Evolutionary conservation across 305 asterid species (phyloP), one percentile per base, ranked within the genome.

Genomic region (Plantago rigida): DNA sequence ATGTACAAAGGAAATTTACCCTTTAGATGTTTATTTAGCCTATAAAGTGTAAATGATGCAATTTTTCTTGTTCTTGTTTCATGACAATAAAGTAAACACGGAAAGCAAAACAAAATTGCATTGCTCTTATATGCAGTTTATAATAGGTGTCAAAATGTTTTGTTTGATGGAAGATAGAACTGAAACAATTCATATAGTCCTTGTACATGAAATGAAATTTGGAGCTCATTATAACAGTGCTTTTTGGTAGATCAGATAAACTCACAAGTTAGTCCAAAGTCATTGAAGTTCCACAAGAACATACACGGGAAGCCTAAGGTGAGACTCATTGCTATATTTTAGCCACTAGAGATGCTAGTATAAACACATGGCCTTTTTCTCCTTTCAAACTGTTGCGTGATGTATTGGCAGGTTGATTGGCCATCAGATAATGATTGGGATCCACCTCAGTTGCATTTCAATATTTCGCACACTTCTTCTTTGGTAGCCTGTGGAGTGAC

Each of bases 261-360:
- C 72, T 70, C 84, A 51, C 75, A 72, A 22, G 75, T 77, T 58
- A 74, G 77, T 72, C 95, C 94, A 53, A 77, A 75, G 68, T 84
- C 89, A 28, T 60, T 90, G 84, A 82, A 72, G 74, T 90, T 87
- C 71, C 75, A 71, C 51, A 90, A 78, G 60, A 90, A 85, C 69
- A 36, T 67, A 47, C 83, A 84, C 5, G 95, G 96, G 69, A 90
- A 90, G 81, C 97, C 97, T 39, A 92, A 82, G 89, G 97, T 89
- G 63, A 42, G 75, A 55, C 58, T 45, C 26, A 13, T 54, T 34
- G 60, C 47, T 55, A 39, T 57, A 41, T 24, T 12, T 46, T 62
- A 58, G 15, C 26, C 12, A 41, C 41, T 61, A 48, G 14, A 11
- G 31, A 55, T 39, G 48, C 29, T 26, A 52, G 15, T 47, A 29